Evolutionary conservation across 495 filamentous ascomycete genomes (phyloP).

Genomic region (Talaromyces wortmannii): DNA sequence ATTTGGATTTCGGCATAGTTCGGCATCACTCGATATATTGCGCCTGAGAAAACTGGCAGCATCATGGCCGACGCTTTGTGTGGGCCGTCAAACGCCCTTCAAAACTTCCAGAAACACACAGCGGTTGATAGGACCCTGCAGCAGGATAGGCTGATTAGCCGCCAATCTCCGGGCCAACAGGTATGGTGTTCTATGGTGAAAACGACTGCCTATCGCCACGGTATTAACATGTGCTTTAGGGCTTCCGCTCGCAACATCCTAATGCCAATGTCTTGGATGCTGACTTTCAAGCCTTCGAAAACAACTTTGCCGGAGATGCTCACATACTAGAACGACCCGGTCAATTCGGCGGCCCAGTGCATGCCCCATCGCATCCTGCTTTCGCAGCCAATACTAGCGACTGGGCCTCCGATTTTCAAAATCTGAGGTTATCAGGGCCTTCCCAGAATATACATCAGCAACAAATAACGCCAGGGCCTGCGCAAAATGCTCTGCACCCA

Average conservation of each 20-base stretch:
- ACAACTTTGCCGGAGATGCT: conserved; percentile 30
- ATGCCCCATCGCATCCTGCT: conserved; percentile 9
- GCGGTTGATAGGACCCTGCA: conserved; percentile 73
- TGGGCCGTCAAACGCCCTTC: conserved; percentile 83
- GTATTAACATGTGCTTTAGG: conserved; percentile 28
- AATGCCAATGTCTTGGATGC: conserved; percentile 52
- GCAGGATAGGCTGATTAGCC: conserved; percentile 65
- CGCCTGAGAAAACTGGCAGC: conserved; percentile 2
- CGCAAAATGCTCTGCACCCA: conserved; percentile 16
- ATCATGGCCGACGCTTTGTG: conserved; percentile 79
- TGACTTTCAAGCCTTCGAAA: conserved; percentile 69
- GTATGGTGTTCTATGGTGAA: conserved; percentile 22
- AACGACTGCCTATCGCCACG: neutral
- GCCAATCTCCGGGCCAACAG: conserved; percentile 43
- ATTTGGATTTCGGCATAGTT: neutral
- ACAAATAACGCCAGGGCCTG: conserved; percentile 21
- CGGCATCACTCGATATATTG: neutral
- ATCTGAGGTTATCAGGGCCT: conserved; percentile 33
- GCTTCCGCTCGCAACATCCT: conserved; percentile 54
- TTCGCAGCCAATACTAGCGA: conserved; percentile 12
- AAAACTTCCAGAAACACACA: conserved; percentile 77
- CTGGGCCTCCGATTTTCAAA: conserved; percentile 48
- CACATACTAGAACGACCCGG: conserved; percentile 23
- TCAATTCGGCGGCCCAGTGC: conserved; percentile 15
- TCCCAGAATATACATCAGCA: conserved; percentile 24